Base-by-base conservation (phyloP, 2,329 filamentous ascomycete species). In the Aspergillus fischeri region DNA sequence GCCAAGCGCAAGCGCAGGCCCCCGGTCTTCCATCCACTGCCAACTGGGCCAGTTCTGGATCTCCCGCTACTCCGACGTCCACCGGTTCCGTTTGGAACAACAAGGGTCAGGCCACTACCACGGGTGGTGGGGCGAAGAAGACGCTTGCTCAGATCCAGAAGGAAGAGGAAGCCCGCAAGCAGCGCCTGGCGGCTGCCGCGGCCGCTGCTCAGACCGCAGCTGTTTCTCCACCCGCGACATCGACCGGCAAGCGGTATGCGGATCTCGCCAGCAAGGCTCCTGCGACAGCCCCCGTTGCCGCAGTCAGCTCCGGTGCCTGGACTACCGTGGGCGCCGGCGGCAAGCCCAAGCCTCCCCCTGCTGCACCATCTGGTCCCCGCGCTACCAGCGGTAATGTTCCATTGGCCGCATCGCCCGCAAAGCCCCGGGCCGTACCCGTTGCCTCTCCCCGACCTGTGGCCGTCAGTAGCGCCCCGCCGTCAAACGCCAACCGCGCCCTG, bases 81-180 rank as follows among this genome's bases (percentile, higher is more conserved):
- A 72, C 78, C 21, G 67, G 69, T n/a, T 77, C 76, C 2, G 75
- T 76, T 9, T 83, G 81, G 81, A 74, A 75, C 44, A 87, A 84
- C 53, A 82, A 80, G 65, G 65, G 71, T 41, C 72, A 70, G 51
- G 58, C 72, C 14, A 63, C 70, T 28, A 63, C 74, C 10, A 71
- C 74, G 42, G 72, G 75, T 61, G 76, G 75, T 61, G 76, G 67
- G 72, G 78, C 77, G 10, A 94, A 95, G 80, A 97, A 97, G 83
- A 96, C 92, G 0, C 81, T 97, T 48, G 91, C 92, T 25, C 93
- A 97, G 65, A 97, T 99, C 58, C 94, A 97, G 73, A 92, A 92
- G 61, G 94, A 99, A 76, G 94, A 99, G 70, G 94, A 97, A 71
- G 83, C 83, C 20, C 87, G 90, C 63, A 99, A 99, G 81, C 87